Evolutionary conservation across 2,329 filamentous ascomycete species (phyloP), one percentile per base, ranked within the genome.

Genomic region (Mollisia scopiformis): DNA sequence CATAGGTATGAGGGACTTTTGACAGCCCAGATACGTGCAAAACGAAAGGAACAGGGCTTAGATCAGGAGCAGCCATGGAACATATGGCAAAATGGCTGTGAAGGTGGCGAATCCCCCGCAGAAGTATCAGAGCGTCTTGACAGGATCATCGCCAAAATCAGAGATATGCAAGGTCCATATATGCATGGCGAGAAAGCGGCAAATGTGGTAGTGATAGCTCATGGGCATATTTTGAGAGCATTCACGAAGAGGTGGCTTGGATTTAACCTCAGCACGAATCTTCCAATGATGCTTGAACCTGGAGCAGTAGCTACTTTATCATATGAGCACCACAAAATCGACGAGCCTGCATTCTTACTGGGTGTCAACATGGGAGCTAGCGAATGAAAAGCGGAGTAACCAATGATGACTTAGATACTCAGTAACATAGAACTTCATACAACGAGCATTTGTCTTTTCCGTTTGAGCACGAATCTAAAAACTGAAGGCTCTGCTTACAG

Each of bases 241-340:
- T 83, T 86, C 68, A 80, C 82, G 19, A 83, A 82, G 55, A 70
- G 84, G 23, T 86, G 83, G 84, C 74, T 86, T 57, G 69, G 77
- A 0, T 81, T 80, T 72, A 71, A 72, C 27, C 60, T 77, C 14
- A 66, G 68, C 30, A 68, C 60, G 52, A 69, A 66, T 10, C 51
- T 77, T 23, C 71, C 72, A 1, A 71, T 77, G 71, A 75, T 76
- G 68, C 64, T 77, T 30, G 74, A 76, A 52, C 75, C 75, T 19
- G 75, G 75, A 11, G 75, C 74, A n/a, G 70, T 77, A 30, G 75
- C 72, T 3, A 70, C 75, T 1, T 57, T 77, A 41, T 75, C 72
- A 27, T 76, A 76, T 61, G 73, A 75, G 31, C 75, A 76, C 52
- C 69, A 74, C 46, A 74, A 68, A 25, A 67, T 76, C 31, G 67